Conservation (phyloP, 495 filamentous ascomycete species). For the Cercophora scortea region DNA sequence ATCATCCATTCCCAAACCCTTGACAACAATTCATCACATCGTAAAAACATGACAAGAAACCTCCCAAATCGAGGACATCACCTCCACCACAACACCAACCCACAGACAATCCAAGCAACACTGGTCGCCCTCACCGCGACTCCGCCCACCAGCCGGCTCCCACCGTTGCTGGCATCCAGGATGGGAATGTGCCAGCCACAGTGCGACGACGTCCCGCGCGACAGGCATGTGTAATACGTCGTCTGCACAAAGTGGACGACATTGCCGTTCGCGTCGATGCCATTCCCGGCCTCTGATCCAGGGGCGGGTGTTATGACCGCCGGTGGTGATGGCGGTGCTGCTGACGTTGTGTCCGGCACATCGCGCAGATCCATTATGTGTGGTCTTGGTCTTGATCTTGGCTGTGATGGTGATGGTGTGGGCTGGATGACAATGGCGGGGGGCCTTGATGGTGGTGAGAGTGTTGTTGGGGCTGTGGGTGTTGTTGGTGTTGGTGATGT, state of each 20-base stretch:
- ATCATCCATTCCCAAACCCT: no score
- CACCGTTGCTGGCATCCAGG: constrained; percentile 19
- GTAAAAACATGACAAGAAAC: background rate
- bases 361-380: no score
- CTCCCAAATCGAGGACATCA: background rate
- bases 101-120: background rate
- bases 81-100: background rate
- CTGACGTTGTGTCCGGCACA: no score
- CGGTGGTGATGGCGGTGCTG: background rate
- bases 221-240: constrained; percentile 35
- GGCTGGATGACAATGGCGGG: background rate
- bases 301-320: constrained; percentile 1
- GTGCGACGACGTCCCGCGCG: constrained; percentile 21
- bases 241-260: constrained; percentile 23
- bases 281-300: background rate
- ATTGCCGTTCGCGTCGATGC: constrained; percentile 1
- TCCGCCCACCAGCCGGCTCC: constrained; percentile 7
- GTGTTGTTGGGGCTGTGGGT: background rate
- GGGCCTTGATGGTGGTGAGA: background rate
- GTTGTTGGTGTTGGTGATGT: background rate
- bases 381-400: no score
- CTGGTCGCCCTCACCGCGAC: background rate
- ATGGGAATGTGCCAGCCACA: constrained; percentile 41
- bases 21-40: background rate
- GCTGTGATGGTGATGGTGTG: background rate